Conservation (phyloP, 1,284 basidiomycete genomes). For the Marasmius oreades region DNA sequence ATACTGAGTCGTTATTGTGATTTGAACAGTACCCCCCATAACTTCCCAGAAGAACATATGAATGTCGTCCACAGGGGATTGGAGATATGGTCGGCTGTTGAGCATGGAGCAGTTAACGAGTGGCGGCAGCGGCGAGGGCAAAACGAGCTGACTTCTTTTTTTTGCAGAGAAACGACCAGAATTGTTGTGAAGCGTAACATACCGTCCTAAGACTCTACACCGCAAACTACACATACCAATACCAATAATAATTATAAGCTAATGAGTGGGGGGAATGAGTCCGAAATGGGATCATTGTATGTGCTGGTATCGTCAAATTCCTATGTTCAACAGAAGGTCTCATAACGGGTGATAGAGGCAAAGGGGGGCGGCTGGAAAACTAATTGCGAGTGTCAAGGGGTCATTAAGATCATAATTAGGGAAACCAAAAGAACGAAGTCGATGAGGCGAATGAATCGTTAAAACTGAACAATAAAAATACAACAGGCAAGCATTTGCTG, state of each 20-base stretch:
- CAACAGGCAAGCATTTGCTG: not conserved
- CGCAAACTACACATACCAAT: not conserved
- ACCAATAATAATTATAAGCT: not conserved
- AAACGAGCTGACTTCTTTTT: no score
- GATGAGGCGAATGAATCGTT: not conserved
- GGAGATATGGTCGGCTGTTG: no score
- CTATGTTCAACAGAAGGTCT: not conserved
- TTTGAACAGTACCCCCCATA: no score
- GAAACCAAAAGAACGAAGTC: not conserved
- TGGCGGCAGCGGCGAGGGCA: no score
- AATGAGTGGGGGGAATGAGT: not conserved
- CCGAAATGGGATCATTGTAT: not conserved
- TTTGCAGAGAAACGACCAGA: no score
- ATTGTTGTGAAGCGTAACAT: no score
- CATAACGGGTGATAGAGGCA: not conserved
- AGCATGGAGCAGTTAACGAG: no score
- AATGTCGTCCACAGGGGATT: no score
- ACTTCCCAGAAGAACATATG: no score
- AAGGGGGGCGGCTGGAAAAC: not conserved
- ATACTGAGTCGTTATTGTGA: no score
- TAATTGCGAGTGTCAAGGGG: not conserved
- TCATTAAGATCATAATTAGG: not conserved
- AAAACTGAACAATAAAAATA: not conserved
- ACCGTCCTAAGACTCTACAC: no score
- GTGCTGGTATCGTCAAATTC: slow-evolving; percentile 4